Conservation (phyloP, 805 yeast species). For the Starmerella bombicola region DNA sequence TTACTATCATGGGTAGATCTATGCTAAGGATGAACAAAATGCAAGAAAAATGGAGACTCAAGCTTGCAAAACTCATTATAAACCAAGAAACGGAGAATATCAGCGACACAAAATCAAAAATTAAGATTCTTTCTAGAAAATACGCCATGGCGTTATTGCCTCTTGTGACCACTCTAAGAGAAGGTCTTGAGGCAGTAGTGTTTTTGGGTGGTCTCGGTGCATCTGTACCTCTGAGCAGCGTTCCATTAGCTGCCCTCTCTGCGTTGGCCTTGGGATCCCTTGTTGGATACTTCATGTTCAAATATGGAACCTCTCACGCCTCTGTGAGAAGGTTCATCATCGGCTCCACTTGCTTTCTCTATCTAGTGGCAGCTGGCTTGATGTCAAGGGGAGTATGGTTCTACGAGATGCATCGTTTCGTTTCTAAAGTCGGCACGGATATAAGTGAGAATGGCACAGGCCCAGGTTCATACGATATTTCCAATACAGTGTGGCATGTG, state of each 20-base stretch:
- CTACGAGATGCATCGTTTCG: conserved; percentile 65
- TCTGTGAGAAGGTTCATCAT: conserved; percentile 65
- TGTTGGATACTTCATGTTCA: conserved; percentile 57
- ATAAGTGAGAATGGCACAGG: conserved; percentile 83
- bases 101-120: conserved; percentile 1
- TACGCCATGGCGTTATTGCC: conserved; percentile 70
- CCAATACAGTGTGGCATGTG: conserved; percentile 80
- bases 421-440: conserved; percentile 69
- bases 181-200: conserved; percentile 84
- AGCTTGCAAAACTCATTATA: conserved; percentile 36
- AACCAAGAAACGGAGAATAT: conserved; percentile 13
- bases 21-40: conserved; percentile 67
- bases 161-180: conserved; percentile 73
- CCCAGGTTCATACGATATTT: conserved; percentile 80
- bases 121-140: conserved; percentile 28
- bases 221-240: conserved; percentile 50
- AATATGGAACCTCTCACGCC: conserved; percentile 57
- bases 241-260: conserved; percentile 48
- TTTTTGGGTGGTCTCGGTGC: conserved; percentile 83
- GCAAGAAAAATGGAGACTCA: conserved; percentile 69
- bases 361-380: conserved; percentile 76
- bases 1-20: conserved; percentile 78
- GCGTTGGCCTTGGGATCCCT: conserved; percentile 49
- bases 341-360: conserved; percentile 64
- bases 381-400: conserved; percentile 86